phyloP scores from a whole-genome alignment of 2,329 filamentous ascomycete species.

The Xylariomycetidae sp. region DNA sequence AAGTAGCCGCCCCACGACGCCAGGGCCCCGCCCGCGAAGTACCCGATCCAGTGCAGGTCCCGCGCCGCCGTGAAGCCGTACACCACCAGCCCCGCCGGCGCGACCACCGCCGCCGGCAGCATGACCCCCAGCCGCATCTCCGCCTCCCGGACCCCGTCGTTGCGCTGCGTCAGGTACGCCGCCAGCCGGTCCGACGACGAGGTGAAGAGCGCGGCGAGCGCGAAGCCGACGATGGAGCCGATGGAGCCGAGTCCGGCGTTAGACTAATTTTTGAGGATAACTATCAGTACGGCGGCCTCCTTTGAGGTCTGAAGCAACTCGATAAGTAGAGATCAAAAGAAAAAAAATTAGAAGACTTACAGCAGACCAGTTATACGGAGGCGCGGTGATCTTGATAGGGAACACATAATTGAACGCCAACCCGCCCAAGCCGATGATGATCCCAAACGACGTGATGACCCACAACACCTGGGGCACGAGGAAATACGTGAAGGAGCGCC shows the following conservation, averaged over 20 bases:
- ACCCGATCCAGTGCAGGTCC: constrained; percentile 40
- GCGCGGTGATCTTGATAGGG: constrained; percentile 36
- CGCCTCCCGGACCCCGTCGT: constrained; percentile 37
- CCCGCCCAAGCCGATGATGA: constrained; percentile 41
- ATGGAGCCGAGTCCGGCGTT: constrained; percentile 22
- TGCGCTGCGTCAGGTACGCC: constrained; percentile 31
- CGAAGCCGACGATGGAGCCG: constrained; percentile 32
- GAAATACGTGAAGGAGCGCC: constrained; percentile 39
- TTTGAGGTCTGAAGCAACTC: too few species aligned
- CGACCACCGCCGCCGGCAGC: constrained; percentile 28
- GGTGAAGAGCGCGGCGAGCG: constrained; percentile 33
- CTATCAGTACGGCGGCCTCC: too few species aligned
- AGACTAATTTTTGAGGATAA: constrained; percentile 16
- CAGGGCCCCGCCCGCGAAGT: constrained; percentile 46
- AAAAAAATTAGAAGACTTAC: constrained; percentile 18
- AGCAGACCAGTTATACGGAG: constrained; percentile 38
- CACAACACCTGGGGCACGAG: constrained; percentile 40
- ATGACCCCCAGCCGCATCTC: constrained; percentile 37
- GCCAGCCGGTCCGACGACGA: constrained; percentile 33
- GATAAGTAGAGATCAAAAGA: neutral
- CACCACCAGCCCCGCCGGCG: constrained; percentile 32
- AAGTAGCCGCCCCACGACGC: constrained; percentile 47
- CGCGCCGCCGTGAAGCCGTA: constrained; percentile 32
- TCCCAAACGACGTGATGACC: constrained; percentile 41
- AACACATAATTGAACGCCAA: constrained; percentile 43